phyloP scores from a whole-genome alignment of 2,329 filamentous ascomycete genomes.

The Aspergillus felis region DNA sequence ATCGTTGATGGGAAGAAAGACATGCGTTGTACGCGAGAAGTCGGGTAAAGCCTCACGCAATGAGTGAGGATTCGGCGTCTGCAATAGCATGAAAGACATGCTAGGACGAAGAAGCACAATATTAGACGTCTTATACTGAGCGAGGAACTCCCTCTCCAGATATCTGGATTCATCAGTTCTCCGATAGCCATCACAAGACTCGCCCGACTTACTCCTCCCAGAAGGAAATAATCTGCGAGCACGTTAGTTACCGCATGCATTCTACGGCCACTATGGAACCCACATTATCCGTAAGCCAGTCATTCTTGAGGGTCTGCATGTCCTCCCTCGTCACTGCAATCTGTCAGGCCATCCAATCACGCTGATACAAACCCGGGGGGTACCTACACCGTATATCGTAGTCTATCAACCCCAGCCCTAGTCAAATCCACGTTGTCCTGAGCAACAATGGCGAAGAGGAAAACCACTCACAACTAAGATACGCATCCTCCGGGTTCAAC shows the following conservation, averaged over 20 bases:
- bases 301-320: slow-evolving; percentile 78
- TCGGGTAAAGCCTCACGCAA: slow-evolving; percentile 70
- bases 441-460: background rate
- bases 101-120: slow-evolving; percentile 88
- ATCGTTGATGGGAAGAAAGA: slow-evolving; percentile 96
- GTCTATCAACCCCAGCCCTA: slow-evolving; percentile 42
- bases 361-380: background rate
- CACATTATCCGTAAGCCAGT: slow-evolving; percentile 97
- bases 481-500: slow-evolving; percentile 62
- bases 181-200: background rate
- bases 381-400: slow-evolving; percentile 62
- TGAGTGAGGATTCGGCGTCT: slow-evolving; percentile 56
- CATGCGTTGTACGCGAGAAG: slow-evolving; percentile 77
- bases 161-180: slow-evolving; percentile 47
- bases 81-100: slow-evolving; percentile 89
- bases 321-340: slow-evolving; percentile 77
- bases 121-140: slow-evolving; percentile 72
- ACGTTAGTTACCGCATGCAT: slow-evolving; percentile 20
- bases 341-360: slow-evolving; percentile 11
- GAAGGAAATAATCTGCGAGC: slow-evolving; percentile 77
- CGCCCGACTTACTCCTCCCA: slow-evolving; percentile 77
- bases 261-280: slow-evolving; percentile 25
- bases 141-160: slow-evolving; percentile 83
- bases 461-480: slow-evolving; percentile 61
- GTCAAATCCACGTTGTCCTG: slow-evolving; percentile 8